phyloP scores from a whole-genome alignment of 2,329 filamentous ascomycete species.

The Fusarium sp. region DNA sequence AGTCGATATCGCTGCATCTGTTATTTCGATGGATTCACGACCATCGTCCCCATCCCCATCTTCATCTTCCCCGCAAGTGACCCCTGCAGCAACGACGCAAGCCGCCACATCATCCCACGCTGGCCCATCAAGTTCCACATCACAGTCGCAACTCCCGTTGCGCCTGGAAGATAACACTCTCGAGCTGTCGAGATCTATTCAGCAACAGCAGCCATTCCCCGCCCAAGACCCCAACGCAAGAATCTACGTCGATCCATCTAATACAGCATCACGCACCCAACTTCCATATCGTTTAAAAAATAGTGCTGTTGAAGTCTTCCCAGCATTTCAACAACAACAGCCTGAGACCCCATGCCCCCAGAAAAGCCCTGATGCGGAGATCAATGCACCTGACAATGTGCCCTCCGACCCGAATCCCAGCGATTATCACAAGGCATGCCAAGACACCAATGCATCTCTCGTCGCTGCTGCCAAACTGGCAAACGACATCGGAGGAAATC shows the following conservation, averaged over 20 bases:
- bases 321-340: not conserved
- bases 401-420: not conserved
- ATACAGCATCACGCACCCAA: not conserved
- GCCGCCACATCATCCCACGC: not conserved
- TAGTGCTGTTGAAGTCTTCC: not conserved
- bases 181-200: not conserved
- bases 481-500: constrained; percentile 7
- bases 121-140: not conserved
- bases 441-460: not conserved
- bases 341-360: not conserved
- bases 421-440: constrained; percentile 23
- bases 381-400: fast-evolving
- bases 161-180: not conserved
- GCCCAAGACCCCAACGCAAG: not conserved
- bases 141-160: not conserved
- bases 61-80: not conserved
- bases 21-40: constrained; percentile 28
- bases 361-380: not conserved
- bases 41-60: constrained; percentile 7
- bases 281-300: not conserved
- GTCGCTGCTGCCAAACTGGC: not conserved
- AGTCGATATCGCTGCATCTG: constrained; percentile 31
- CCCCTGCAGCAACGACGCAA: not conserved
- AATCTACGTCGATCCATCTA: not conserved
- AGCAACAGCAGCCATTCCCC: not conserved